A percentile compares a stretch with the other conserved stretches of the same genome.
phyloP scores from a whole-genome alignment of 2,329 filamentous ascomycete genomes.

The Penicillium aurantiogriseum region DNA sequence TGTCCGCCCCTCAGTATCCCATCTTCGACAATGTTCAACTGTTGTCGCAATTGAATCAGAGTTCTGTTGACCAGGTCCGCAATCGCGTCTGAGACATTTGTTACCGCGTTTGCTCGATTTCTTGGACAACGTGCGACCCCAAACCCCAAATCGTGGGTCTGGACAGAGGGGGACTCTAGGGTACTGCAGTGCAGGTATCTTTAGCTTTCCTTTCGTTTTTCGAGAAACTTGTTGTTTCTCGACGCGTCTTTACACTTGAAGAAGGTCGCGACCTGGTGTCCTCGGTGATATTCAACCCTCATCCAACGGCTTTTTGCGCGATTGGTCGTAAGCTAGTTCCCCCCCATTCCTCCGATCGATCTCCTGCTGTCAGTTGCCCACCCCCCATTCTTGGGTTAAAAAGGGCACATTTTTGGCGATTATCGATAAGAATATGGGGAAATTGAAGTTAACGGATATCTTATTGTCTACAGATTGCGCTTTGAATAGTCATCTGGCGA shows the following conservation, averaged over 20 bases:
- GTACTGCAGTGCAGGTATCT: slow-evolving; percentile 35
- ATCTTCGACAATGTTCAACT: slow-evolving; percentile 25
- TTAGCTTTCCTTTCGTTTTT: slow-evolving; percentile 18
- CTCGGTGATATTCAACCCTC: slow-evolving; percentile 9
- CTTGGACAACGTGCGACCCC: slow-evolving; percentile 25
- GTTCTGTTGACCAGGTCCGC: slow-evolving; percentile 16
- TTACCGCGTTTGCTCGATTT: slow-evolving; percentile 26
- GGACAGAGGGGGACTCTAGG: slow-evolving; percentile 23
- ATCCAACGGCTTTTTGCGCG: slow-evolving; percentile 13
- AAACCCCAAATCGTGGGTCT: slow-evolving; percentile 21
- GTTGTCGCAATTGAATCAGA: slow-evolving; percentile 18
- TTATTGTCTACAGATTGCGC: slow-evolving; percentile 20
- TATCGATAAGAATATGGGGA: slow-evolving; percentile 18
- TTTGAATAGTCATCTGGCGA: slow-evolving; percentile 22
- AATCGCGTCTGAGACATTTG: slow-evolving; percentile 26
- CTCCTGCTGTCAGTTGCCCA: slow-evolving; percentile 16
- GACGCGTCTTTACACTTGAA: slow-evolving; percentile 16
- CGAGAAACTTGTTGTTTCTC: slow-evolving; percentile 12
- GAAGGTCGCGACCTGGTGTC: slow-evolving; percentile 24
- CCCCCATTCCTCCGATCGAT: slow-evolving; percentile 29
- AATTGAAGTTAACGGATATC: slow-evolving; percentile 13
- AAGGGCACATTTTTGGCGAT: slow-evolving; percentile 20
- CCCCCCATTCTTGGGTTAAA: slow-evolving; percentile 14
- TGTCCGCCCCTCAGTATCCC: slow-evolving; percentile 27
- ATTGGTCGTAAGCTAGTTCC: slow-evolving; percentile 14